These are phyloP conservation scores for Phellopilus nigrolimitatus DNA, from an alignment of 1,284 basidiomycete genomes.

Conservation along the genomic window DNA sequence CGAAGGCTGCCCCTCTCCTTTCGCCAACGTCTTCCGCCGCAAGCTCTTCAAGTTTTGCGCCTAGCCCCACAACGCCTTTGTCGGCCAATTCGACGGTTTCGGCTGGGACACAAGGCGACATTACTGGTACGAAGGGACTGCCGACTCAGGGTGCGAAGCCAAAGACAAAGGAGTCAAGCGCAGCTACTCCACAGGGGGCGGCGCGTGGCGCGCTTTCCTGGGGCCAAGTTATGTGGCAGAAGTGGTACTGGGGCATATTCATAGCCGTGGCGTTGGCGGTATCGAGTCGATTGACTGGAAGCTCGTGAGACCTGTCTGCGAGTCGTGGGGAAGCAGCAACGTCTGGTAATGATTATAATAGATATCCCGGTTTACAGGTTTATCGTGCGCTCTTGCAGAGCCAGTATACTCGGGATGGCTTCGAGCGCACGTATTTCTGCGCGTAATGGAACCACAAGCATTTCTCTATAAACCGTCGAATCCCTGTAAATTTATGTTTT, in stretches of 20 bases:
- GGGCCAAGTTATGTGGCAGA: slow-evolving; percentile 70
- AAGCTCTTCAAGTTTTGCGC: slow-evolving; percentile 21
- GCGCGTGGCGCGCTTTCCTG: slow-evolving; percentile 48
- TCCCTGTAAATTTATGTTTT: slow-evolving; percentile 4
- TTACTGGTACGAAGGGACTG: slow-evolving; percentile 21
- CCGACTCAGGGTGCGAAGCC: slow-evolving; percentile 20
- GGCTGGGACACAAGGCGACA: background rate
- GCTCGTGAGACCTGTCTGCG: background rate
- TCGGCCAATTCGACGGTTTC: background rate
- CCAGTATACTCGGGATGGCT: too few species aligned
- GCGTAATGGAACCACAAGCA: background rate
- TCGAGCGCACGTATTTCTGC: too few species aligned
- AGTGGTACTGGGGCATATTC: slow-evolving; percentile 77
- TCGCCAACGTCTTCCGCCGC: slow-evolving; percentile 25
- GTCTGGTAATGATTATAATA: too few species aligned
- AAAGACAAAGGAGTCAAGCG: slow-evolving; percentile 21
- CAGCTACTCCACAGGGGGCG: slow-evolving; percentile 21
- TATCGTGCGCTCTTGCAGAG: too few species aligned
- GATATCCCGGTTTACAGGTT: too few species aligned
- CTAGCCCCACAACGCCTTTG: slow-evolving; percentile 11
- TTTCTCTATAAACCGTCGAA: background rate
- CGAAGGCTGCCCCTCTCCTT: slow-evolving; percentile 25
- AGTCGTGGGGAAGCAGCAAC: too few species aligned
- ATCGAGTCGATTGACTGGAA: slow-evolving; percentile 53
- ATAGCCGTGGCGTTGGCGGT: slow-evolving; percentile 71